These are phyloP conservation scores for Entophlyctis luteolus DNA, from an alignment of 192 early-diverging fungal species.

Conservation along the genomic window DNA sequence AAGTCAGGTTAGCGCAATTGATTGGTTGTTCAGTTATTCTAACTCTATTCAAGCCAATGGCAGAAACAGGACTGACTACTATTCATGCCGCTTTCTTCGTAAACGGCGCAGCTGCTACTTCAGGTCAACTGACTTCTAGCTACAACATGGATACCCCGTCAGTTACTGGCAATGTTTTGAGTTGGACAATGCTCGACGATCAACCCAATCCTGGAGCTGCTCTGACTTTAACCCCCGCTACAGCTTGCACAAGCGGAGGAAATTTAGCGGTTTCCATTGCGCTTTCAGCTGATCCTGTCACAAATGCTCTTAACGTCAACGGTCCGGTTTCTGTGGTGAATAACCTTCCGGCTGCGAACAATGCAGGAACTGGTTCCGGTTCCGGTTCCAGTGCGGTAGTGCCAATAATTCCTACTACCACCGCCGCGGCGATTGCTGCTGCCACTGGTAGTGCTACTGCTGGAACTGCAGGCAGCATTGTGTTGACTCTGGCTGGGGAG, in stretches of 20 bases:
- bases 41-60: conserved; percentile 1
- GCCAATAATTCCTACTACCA: neutral
- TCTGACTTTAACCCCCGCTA: neutral
- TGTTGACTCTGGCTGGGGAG: neutral
- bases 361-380: neutral
- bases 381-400: too few species aligned
- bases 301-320: neutral
- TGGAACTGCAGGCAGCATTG: neutral
- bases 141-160: neutral
- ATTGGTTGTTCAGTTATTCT: too few species aligned
- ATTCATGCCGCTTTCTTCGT: neutral
- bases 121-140: too few species aligned
- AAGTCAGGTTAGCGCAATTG: too few species aligned
- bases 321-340: neutral
- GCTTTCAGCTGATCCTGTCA: neutral
- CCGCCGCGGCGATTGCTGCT: neutral
- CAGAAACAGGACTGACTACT: neutral
- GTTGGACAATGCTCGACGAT: neutral
- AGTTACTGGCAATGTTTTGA: neutral
- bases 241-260: neutral
- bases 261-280: neutral
- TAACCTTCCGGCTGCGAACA: neutral
- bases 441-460: neutral
- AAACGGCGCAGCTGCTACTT: neutral
- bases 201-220: neutral